Evolutionary conservation across 1,284 basidiomycete genomes (phyloP), one percentile per base, ranked within the genome.

Genomic region (Uromyces viciae-fabae): DNA sequence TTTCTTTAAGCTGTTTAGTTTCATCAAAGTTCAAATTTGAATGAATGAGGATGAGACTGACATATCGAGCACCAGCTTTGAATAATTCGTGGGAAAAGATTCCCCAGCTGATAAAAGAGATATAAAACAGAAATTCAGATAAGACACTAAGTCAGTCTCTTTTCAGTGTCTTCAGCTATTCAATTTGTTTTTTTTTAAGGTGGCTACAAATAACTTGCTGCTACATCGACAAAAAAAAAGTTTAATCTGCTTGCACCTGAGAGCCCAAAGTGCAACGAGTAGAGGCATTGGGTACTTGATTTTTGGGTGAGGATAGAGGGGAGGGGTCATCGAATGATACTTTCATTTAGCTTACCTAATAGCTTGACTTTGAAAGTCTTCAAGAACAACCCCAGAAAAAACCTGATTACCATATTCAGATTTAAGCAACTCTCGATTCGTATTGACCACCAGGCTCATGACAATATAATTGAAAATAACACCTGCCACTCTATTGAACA

Each of bases 401-500:
- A 80, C 77, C 36, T 80, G 77, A 25, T 58, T 80, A 22, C 77
- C 77, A 49, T 72, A 73, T 36, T 73, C 54, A 22, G 43, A 46
- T 46, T 40, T 49, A 7, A 80, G 43, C 33, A 80, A 36, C 43
- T 80, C 77, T 73, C 77, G 52, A 64, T 80, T 80, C 22, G 68
- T 73, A 38, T 80, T 73, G 36, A 80, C 69, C 42, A 80, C 69
- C 22, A 80, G 43, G 25, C 68, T 80, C 77, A 80, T 80, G 22
- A 80, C 68, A 54, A 80, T 43, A 42, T 80, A 80, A 42, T 80
- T 80, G 56, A 80, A 80, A 42, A 80, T 58, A 3, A 80, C 69
- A 28, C 77, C 77, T 28, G 68, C 54, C 25, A 80, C 25, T 3
- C 77, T 80, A 36, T 42, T 43, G 17, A 60, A 31, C n/a, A n/a